These are phyloP conservation scores for Colletotrichum orchidophilum DNA, from an alignment of 2,329 filamentous ascomycete genomes.

Conservation along the genomic window DNA sequence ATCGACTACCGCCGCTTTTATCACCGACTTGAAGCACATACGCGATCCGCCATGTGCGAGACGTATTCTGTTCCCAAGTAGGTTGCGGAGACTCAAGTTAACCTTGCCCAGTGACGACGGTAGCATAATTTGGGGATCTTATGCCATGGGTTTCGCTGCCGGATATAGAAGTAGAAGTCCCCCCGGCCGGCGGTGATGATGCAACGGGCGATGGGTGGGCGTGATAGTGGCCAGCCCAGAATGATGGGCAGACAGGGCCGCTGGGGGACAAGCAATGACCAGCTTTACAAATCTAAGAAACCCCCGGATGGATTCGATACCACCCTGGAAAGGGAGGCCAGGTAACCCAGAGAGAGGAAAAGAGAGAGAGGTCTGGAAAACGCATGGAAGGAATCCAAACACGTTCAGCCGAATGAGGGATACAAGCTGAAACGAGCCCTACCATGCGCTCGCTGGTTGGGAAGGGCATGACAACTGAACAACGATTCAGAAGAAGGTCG, in stretches of 20 bases:
- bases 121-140: conserved; percentile 69
- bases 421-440: conserved; percentile 55
- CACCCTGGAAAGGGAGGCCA: conserved; percentile 43
- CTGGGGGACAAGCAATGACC: conserved; percentile 36
- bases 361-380: conserved; percentile 47
- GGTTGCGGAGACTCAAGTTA: conserved; percentile 51
- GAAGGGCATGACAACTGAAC: conserved; percentile 50
- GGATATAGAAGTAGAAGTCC: conserved; percentile 61
- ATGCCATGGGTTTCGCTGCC: conserved; percentile 61
- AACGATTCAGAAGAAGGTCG: conserved; percentile 41
- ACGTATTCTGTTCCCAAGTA: conserved; percentile 58
- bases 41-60: conserved; percentile 58
- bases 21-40: conserved; percentile 57
- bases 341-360: conserved; percentile 22
- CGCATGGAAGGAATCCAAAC: conserved; percentile 52
- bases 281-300: conserved; percentile 45
- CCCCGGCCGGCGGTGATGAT: conserved; percentile 51
- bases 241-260: conserved; percentile 46
- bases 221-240: conserved; percentile 42
- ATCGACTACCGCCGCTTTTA: conserved; percentile 51
- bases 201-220: conserved; percentile 48
- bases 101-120: conserved; percentile 59
- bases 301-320: conserved; percentile 38
- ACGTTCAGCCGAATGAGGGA: conserved; percentile 45
- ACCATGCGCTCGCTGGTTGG: conserved; percentile 49